Conservation (phyloP, 148 eudicot species). For the Rhododendron molle region DNA sequence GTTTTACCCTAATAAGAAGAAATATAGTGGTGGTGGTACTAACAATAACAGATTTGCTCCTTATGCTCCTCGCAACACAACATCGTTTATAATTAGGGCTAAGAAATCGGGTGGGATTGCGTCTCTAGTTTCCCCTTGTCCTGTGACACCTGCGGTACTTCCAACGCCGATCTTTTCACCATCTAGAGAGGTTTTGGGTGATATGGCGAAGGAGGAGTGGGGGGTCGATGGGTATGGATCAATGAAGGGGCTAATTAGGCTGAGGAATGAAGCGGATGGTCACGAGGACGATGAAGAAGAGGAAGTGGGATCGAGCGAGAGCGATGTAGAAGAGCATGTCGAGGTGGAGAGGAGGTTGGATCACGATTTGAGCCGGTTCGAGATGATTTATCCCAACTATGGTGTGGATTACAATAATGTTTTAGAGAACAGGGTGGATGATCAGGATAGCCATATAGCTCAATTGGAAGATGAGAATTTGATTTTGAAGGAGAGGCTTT, state of each 20-base stretch:
- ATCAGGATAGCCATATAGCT: constrained; percentile 18
- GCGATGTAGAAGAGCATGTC: constrained; percentile 27
- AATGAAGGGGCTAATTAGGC: constrained; percentile 30
- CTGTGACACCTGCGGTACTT: constrained; percentile 29
- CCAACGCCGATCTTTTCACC: constrained; percentile 29
- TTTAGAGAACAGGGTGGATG: constrained; percentile 24
- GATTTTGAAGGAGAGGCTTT: constrained; percentile 22
- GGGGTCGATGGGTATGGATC: constrained; percentile 33
- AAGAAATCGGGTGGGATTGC: constrained; percentile 29
- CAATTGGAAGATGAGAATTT: constrained; percentile 25
- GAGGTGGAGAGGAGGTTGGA: constrained; percentile 30
- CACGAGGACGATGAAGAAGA: constrained; percentile 20
- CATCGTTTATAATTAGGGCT: constrained; percentile 31
- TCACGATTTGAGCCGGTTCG: constrained; percentile 34
- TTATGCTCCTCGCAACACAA: constrained; percentile 28
- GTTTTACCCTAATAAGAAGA: constrained; percentile 22
- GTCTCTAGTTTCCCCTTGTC: constrained; percentile 28
- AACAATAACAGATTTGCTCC: constrained; percentile 21
- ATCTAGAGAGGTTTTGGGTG: constrained; percentile 24
- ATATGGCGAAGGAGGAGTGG: constrained; percentile 37
- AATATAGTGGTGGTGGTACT: background rate
- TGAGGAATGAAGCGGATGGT: constrained; percentile 17
- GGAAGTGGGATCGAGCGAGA: constrained; percentile 19
- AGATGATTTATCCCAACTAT: constrained; percentile 29
- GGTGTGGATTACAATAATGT: constrained; percentile 9